A percentile compares a stretch with the other conserved stretches of the same genome.
phyloP scores from a whole-genome alignment of 2,329 filamentous ascomycete genomes.

The Colletotrichum incanum region DNA sequence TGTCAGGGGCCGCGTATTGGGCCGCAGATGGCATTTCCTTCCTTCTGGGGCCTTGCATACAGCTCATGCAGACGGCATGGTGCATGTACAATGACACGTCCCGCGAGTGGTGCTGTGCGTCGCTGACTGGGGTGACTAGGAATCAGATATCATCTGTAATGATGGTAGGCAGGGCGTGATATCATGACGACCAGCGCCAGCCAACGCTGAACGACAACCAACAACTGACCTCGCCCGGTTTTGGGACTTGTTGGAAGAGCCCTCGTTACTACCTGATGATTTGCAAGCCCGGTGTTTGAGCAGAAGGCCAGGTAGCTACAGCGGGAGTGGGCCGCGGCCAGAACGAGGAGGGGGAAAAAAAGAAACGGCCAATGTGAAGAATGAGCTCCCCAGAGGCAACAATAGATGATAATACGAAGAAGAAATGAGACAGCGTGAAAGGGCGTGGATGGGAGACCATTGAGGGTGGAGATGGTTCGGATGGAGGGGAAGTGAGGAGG shows the following conservation, averaged over 20 bases:
- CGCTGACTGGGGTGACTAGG: constrained; percentile 18
- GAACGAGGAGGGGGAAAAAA: background rate
- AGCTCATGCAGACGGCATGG: constrained; percentile 39
- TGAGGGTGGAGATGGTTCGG: constrained; percentile 37
- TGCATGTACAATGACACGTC: constrained; percentile 41
- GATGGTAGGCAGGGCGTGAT: constrained; percentile 23
- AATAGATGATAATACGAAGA: constrained; percentile 38
- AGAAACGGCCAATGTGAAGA: constrained; percentile 10
- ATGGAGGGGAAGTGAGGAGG: constrained; percentile 21
- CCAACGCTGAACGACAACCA: constrained; percentile 26
- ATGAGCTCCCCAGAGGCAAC: constrained; percentile 4
- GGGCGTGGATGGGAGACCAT: constrained; percentile 34
- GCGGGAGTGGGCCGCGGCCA: constrained; percentile 12
- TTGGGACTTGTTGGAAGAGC: background rate
- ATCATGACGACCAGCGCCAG: constrained; percentile 27
- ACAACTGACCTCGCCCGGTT: background rate
- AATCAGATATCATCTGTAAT: constrained; percentile 36
- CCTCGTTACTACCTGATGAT: background rate
- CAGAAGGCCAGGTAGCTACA: background rate
- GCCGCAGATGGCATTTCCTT: constrained; percentile 41
- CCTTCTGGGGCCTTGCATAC: constrained; percentile 41
- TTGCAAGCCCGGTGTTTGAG: background rate
- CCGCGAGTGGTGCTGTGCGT: constrained; percentile 41
- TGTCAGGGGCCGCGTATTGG: constrained; percentile 40
- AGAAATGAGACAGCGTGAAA: constrained; percentile 39